phyloP scores from a whole-genome alignment of 345 rosid species.

The Murraya paniculata region DNA sequence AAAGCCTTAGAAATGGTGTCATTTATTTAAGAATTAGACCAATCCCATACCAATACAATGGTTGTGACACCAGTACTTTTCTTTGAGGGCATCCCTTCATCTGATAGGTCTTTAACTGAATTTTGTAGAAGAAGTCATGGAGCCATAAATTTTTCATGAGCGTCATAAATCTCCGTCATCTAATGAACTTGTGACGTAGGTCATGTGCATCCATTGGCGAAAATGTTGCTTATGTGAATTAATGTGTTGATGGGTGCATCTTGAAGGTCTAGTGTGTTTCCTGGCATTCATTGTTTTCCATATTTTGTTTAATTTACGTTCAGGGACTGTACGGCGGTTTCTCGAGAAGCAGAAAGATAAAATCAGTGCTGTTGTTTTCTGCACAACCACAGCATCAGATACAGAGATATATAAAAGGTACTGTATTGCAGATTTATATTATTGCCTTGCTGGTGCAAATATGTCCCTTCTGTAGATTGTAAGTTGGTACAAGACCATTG shows the following conservation, averaged over 20 bases:
- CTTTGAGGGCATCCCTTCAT: background rate
- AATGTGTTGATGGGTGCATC: slow-evolving; percentile 8
- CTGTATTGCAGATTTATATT: background rate
- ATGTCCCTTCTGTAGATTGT: slow-evolving; percentile 7
- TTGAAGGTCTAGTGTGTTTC: background rate
- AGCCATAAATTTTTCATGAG: background rate
- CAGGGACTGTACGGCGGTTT: slow-evolving; percentile 93
- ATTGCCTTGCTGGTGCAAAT: slow-evolving; percentile 4
- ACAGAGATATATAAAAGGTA: slow-evolving; percentile 97
- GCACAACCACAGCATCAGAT: slow-evolving; percentile 76
- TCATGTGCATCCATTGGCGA: background rate
- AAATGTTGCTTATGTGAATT: background rate
- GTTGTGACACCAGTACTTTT: background rate
- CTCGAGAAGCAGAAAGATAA: slow-evolving; percentile 91
- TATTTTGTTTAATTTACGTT: slow-evolving; percentile 26
- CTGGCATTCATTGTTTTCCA: background rate
- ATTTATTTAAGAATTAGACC: background rate
- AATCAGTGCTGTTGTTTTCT: slow-evolving; percentile 84
- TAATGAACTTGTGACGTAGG: background rate
- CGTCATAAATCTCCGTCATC: background rate
- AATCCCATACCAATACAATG: background rate
- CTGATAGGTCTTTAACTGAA: background rate
- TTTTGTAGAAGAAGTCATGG: background rate
- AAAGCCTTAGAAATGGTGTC: background rate
- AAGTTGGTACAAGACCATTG: background rate